Conservation (phyloP, 225 moss, liverwort and hornwort genomes). For the Physcomitrium patens region DNA sequence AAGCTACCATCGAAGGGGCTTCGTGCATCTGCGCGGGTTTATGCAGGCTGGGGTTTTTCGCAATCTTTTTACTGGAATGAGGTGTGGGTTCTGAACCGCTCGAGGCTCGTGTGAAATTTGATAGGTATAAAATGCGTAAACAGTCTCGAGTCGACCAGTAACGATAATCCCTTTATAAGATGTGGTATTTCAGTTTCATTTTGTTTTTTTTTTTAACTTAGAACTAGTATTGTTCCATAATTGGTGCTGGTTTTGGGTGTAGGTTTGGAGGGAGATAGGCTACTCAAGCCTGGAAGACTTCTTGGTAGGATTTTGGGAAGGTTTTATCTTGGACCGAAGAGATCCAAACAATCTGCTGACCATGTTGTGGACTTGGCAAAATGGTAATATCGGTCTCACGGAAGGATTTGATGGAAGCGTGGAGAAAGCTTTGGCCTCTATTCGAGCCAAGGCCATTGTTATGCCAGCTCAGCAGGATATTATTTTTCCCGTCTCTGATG, state of each 20-base stretch:
- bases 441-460: slow-evolving; percentile 66
- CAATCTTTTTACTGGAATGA: slow-evolving; percentile 75
- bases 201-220: background rate
- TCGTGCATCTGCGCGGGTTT: slow-evolving; percentile 67
- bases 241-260: slow-evolving; percentile 18
- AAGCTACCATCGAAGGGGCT: slow-evolving; percentile 53
- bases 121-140: background rate
- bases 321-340: slow-evolving; percentile 66
- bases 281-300: slow-evolving; percentile 75
- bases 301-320: slow-evolving; percentile 70
- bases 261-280: slow-evolving; percentile 71
- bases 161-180: background rate
- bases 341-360: slow-evolving; percentile 68
- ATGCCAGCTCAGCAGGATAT: slow-evolving; percentile 70
- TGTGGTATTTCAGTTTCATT: slow-evolving; percentile 6
- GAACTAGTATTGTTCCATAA: background rate
- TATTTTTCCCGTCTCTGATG: slow-evolving; percentile 59
- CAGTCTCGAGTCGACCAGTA: background rate
- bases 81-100: slow-evolving; percentile 36
- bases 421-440: slow-evolving; percentile 71
- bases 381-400: slow-evolving; percentile 61
- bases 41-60: slow-evolving; percentile 74
- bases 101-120: background rate
- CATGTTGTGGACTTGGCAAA: slow-evolving; percentile 79
- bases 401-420: slow-evolving; percentile 65